A percentile compares a stretch with the other conserved stretches of the same genome.
phyloP scores from a whole-genome alignment of 2,329 filamentous ascomycete genomes.

The Epicoccum sorghinum region DNA sequence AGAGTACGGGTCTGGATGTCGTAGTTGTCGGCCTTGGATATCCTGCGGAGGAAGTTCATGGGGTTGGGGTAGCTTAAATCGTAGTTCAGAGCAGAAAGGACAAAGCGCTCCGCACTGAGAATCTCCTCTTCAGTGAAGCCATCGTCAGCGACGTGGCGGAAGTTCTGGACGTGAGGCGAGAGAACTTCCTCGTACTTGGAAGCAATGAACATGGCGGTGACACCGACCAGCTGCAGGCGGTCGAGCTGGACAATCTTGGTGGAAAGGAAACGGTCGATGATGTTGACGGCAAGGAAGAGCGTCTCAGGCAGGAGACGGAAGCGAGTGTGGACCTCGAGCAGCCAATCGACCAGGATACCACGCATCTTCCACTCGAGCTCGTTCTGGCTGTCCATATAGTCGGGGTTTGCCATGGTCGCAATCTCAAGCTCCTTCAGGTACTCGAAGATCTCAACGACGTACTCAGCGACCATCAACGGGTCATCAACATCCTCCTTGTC shows the following conservation, averaged over 20 bases:
- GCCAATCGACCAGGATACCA: constrained; percentile 95
- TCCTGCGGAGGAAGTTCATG: constrained; percentile 98
- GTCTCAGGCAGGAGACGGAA: constrained; percentile 97
- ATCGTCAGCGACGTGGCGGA: constrained; percentile 95
- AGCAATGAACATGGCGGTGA: constrained; percentile 99
- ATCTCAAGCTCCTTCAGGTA: constrained; percentile 89
- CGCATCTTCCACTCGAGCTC: constrained; percentile 99
- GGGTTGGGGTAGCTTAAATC: constrained; percentile 98
- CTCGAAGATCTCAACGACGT: constrained; percentile 95
- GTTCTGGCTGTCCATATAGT: constrained; percentile 94
- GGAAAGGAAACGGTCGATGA: constrained; percentile 96
- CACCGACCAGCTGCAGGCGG: constrained; percentile 92
- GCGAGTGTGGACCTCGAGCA: constrained; percentile 96
- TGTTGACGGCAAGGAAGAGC: constrained; percentile 94
- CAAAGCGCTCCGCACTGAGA: constrained; percentile 93
- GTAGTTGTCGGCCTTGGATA: constrained; percentile 99
- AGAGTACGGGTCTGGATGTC: constrained; percentile 97
- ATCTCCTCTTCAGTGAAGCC: constrained; percentile 96
- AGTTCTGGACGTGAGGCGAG: constrained; percentile 95
- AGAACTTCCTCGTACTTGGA: constrained; percentile 99
- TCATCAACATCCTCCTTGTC: constrained; percentile 90
- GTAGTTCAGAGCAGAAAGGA: constrained; percentile 89
- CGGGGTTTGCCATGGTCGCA: constrained; percentile 80
- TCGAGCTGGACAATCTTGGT: constrained; percentile 95
- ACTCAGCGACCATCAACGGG: constrained; percentile 97